These are phyloP conservation scores for Amphibolis antarctica DNA, from an alignment of 106 monocot genomes.

Conservation along the genomic window DNA sequence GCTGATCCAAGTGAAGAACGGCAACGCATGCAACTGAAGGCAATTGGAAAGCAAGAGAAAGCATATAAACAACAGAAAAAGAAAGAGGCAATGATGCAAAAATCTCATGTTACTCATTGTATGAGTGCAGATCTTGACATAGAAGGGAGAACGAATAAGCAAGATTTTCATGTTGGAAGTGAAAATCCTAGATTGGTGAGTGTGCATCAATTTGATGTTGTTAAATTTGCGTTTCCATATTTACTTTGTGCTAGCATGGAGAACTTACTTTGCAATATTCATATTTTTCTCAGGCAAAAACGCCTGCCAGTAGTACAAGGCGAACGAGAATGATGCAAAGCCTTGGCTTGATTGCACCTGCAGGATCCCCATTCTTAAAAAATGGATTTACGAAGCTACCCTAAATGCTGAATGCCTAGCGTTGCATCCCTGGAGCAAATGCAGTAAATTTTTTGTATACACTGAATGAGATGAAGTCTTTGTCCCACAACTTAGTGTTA, in stretches of 20 bases:
- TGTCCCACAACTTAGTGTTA: too few species aligned
- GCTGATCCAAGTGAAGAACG: too few species aligned
- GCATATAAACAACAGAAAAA: too few species aligned
- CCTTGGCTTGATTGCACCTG: slow-evolving; percentile 9
- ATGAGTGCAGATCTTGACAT: not conserved
- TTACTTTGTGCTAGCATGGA: not conserved
- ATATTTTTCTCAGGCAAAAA: not conserved
- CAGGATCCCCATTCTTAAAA: slow-evolving; percentile 6
- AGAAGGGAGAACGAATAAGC: not conserved
- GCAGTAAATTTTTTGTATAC: too few species aligned
- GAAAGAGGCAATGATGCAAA: not conserved
- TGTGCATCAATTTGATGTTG: not conserved
- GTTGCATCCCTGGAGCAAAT: too few species aligned
- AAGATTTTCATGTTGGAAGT: not conserved
- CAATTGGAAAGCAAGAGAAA: too few species aligned
- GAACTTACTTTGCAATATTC: not conserved
- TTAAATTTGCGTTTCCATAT: not conserved
- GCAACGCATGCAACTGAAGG: too few species aligned
- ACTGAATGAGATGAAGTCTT: too few species aligned
- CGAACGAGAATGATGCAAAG: slow-evolving; percentile 9
- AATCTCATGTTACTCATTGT: not conserved
- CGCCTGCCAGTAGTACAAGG: not conserved
- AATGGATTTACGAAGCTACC: not conserved
- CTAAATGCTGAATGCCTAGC: not conserved
- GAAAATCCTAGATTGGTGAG: not conserved